Percentiles rank a stretch among this genome's conserved stretches.
Conservation (phyloP, 2,329 filamentous ascomycete genomes). For the Alternaria sp. region DNA sequence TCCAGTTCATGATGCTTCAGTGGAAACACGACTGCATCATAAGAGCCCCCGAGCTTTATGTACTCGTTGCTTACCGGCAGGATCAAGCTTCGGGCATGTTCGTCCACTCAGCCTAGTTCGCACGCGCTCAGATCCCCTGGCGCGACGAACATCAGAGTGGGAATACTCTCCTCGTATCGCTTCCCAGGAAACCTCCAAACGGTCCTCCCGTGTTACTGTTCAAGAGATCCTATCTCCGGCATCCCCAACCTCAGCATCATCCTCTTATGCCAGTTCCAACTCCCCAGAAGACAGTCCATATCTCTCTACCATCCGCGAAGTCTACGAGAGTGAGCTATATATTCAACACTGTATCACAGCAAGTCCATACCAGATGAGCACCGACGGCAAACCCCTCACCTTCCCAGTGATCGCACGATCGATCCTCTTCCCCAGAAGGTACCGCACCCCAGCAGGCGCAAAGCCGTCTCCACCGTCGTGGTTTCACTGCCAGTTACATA, state of each 20-base stretch:
- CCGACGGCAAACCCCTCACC: background rate
- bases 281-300: background rate
- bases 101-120: background rate
- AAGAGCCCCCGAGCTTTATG: background rate
- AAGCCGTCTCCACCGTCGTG: too few relatives aligned
- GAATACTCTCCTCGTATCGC: background rate
- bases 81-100: background rate
- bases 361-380: conserved; percentile 8
- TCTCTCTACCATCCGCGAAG: background rate
- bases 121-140: background rate
- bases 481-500: too few relatives aligned
- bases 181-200: background rate
- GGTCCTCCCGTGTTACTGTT: background rate
- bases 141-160: background rate
- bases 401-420: too few relatives aligned
- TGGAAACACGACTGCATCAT: background rate
- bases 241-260: too few relatives aligned
- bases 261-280: background rate
- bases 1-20: background rate
- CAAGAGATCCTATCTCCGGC: background rate
- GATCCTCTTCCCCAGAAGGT: too few relatives aligned
- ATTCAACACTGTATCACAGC: conserved; percentile 9
- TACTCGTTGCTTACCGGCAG: background rate
- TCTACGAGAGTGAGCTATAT: conserved; percentile 6
- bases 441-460: too few relatives aligned